Conservation (phyloP, 148 eudicot genomes). For the Rhododendron kiyosumense region DNA sequence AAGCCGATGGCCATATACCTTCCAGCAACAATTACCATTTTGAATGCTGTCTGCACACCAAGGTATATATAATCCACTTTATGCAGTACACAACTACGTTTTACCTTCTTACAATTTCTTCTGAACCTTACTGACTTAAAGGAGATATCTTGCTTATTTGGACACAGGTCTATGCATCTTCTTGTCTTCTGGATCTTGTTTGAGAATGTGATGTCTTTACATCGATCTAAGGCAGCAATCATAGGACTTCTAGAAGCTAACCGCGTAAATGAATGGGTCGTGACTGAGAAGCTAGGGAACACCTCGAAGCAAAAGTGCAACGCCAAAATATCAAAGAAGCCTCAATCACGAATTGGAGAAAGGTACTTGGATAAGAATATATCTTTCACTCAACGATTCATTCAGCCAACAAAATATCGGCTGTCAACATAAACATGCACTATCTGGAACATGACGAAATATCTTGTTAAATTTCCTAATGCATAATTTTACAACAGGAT, state of each 20-base stretch:
- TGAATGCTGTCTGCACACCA: constrained; percentile 29
- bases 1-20: constrained; percentile 34
- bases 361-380: constrained; percentile 11
- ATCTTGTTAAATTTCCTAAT: background rate
- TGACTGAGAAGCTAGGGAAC: constrained; percentile 49
- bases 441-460: background rate
- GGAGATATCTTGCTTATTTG: background rate
- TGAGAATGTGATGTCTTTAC: constrained; percentile 52
- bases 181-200: constrained; percentile 51
- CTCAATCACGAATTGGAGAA: constrained; percentile 23
- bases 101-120: background rate
- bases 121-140: background rate
- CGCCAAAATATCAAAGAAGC: constrained; percentile 20
- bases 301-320: constrained; percentile 24
- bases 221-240: constrained; percentile 41
- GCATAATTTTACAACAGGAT: constrained; percentile 22
- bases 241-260: constrained; percentile 43
- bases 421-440: background rate
- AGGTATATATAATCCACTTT: constrained; percentile 14
- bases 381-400: background rate
- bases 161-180: constrained; percentile 35
- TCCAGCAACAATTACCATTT: constrained; percentile 39
- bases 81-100: background rate
- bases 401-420: background rate
- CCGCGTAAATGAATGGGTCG: constrained; percentile 43